A percentile compares a stretch with the other conserved stretches of the same genome.
Conservation (phyloP, 192 early-diverging fungal species). For the Rhizophagus clarus region DNA sequence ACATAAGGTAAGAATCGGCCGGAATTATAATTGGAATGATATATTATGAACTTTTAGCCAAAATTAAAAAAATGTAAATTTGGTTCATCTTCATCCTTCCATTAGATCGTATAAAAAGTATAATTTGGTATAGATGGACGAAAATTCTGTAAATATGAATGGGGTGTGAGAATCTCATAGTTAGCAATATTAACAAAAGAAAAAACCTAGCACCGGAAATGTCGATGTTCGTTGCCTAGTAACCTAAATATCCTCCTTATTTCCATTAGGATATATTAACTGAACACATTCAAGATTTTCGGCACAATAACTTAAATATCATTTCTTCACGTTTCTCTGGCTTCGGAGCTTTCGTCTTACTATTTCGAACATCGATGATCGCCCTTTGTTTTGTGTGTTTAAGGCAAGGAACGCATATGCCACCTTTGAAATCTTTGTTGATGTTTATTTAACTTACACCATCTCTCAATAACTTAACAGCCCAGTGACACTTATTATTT, state of each 20-base stretch:
- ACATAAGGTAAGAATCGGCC: too few relatives aligned
- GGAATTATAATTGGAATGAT: too few relatives aligned
- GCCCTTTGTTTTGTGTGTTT: conserved; percentile 22
- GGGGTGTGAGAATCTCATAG: too few relatives aligned
- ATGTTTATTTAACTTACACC: conserved; percentile 30
- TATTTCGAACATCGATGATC: conserved; percentile 31
- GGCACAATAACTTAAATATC: conserved; percentile 13
- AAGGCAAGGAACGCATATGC: conserved; percentile 22
- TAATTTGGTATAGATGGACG: too few relatives aligned
- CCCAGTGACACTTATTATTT: conserved; percentile 37
- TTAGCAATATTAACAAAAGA: too few relatives aligned
- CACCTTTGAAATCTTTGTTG: conserved; percentile 30
- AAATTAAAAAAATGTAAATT: too few relatives aligned
- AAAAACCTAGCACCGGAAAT: too few relatives aligned
- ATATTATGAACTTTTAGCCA: too few relatives aligned
- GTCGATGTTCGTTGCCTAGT: too few relatives aligned
- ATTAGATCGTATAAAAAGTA: too few relatives aligned
- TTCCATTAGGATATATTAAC: conserved; percentile 27
- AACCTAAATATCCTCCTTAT: conserved; percentile 22
- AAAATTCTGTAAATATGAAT: too few relatives aligned
- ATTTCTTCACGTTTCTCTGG: neutral
- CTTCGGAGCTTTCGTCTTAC: neutral
- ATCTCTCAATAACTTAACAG: conserved; percentile 38
- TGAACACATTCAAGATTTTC: conserved; percentile 30
- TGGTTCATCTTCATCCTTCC: too few relatives aligned